phyloP scores from a whole-genome alignment of 148 eudicot genomes.

The Hydrangea macrophylla region DNA sequence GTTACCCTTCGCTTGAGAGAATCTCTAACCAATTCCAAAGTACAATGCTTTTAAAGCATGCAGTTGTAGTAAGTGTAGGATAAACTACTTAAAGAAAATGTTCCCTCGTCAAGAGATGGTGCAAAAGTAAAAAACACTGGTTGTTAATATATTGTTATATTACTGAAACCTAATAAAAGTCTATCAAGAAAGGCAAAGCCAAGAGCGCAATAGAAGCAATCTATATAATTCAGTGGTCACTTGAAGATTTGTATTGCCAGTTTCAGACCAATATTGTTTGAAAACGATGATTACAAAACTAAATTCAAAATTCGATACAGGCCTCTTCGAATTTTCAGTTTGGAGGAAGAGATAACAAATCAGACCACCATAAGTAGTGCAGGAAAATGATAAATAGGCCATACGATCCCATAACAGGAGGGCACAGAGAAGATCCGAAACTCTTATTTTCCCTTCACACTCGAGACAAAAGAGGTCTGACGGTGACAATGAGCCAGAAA shows the following conservation, averaged over 20 bases:
- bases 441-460: constrained; percentile 12
- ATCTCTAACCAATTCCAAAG: too few relatives aligned
- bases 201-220: too few relatives aligned
- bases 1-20: too few relatives aligned
- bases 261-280: neutral
- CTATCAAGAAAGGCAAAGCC: too few relatives aligned
- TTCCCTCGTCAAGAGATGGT: too few relatives aligned
- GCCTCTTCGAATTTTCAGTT: neutral
- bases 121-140: too few relatives aligned
- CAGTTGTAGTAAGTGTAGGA: too few relatives aligned
- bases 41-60: too few relatives aligned
- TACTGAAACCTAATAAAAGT: too few relatives aligned
- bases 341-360: neutral
- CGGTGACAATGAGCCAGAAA: neutral
- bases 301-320: neutral
- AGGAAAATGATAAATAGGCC: neutral
- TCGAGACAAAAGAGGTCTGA: neutral
- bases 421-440: constrained; percentile 1
- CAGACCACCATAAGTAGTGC: neutral
- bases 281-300: neutral
- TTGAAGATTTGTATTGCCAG: neutral
- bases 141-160: too few relatives aligned
- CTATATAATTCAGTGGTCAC: too few relatives aligned
- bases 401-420: neutral
- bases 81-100: too few relatives aligned